These are phyloP conservation scores for Trifolium subterraneum DNA, from an alignment of 306 rosid genomes.

Conservation along the genomic window DNA sequence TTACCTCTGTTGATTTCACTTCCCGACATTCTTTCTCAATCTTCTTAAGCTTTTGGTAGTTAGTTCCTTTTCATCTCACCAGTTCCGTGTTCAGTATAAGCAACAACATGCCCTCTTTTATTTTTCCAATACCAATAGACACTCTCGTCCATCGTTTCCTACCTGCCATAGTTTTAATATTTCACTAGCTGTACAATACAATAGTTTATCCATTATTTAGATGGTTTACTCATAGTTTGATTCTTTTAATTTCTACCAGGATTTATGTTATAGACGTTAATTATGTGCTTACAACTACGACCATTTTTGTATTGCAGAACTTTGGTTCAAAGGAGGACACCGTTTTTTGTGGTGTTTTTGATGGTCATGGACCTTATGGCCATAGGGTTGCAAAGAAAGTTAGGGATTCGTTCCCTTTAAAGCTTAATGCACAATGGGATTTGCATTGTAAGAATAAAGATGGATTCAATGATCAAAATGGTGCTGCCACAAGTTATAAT, in stretches of 20 bases:
- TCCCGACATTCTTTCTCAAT: too few species aligned
- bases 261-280: not conserved
- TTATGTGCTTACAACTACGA: not conserved
- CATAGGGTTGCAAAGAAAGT: slow-evolving; percentile 87
- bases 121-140: too few species aligned
- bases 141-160: too few species aligned
- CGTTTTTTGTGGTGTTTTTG: slow-evolving; percentile 90
- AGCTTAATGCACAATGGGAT: slow-evolving; percentile 75
- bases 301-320: slow-evolving; percentile 56
- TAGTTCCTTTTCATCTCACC: too few species aligned
- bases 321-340: slow-evolving; percentile 70
- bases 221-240: too few species aligned
- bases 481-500: slow-evolving; percentile 45
- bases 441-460: slow-evolving; percentile 47
- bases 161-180: too few species aligned
- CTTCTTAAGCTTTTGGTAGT: too few species aligned
- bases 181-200: too few species aligned
- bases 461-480: slow-evolving; percentile 41
- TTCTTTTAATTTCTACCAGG: too few species aligned
- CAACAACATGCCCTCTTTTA: too few species aligned
- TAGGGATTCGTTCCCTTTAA: slow-evolving; percentile 85
- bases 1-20: not conserved
- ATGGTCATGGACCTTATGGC: slow-evolving; percentile 96
- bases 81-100: too few species aligned
- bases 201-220: too few species aligned